Base-by-base conservation (phyloP, 331 rosid species). In the Rosa hybrid region DNA sequence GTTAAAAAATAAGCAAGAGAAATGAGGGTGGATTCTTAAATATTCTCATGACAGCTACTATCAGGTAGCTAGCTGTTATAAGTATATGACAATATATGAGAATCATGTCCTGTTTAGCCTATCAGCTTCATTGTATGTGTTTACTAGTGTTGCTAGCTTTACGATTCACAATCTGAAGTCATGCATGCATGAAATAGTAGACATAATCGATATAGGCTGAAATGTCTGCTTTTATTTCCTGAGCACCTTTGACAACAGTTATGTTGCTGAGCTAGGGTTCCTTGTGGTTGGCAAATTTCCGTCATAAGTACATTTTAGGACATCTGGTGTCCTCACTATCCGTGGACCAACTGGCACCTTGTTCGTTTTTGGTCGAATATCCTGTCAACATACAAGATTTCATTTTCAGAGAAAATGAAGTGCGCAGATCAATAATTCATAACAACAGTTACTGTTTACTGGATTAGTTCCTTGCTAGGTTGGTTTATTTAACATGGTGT, bases 301-400 rank as follows among this genome's bases (percentile, higher is more conserved):
- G 72, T 86, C 92, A 3, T 86, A 89, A 77, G 76, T 84, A 63
- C 90, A 86, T 84, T 83, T 89, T 25, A 86, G 81, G 70, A 86
- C 92, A 72, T 86, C 90, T 62, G 92, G 90, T 70, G 69, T 86
- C 65, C 82, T 76, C 60, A 82, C 53, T 11, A 84, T 21, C 57
- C 86, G 80, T 20, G 90, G 92, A 23, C 89, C 92, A 8, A 63
- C 80, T 0, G 92, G 90, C 9, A 89, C 82, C 83, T 84, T 89
- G 23, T 69, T 80, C 21, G 53, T 17, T 74, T 79, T 84, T 48
- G 92, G 92, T 67, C 90, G 90, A 81, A 89, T 89, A 68, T 86
- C 90, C 92, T 89, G 74, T 77, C 72, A 78, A 79, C 38, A 71
- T 20, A 23, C 25, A 59, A n/a, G 72, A 25, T 38, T 21, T 16